Percentiles rank a stretch among this genome's conserved stretches.
Evolutionary conservation across 805 yeast genomes (phyloP).

Genomic region (Kodamaea lidongshanica): DNA sequence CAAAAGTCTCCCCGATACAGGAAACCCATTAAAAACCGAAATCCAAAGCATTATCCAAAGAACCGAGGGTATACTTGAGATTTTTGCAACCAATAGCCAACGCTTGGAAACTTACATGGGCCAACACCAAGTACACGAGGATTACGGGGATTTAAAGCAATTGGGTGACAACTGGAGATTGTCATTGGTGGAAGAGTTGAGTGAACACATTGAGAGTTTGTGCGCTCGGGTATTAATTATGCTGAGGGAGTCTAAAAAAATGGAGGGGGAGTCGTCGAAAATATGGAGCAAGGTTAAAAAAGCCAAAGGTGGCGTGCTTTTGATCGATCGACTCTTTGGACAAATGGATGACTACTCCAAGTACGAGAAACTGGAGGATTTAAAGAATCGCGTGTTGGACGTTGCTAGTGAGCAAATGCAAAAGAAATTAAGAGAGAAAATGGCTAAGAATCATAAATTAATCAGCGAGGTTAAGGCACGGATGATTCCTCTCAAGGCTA

Average conservation of each 20-base stretch:
- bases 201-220: neutral
- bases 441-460: slow-evolving; percentile 16
- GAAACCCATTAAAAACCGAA: neutral
- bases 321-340: slow-evolving; percentile 22
- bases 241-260: slow-evolving; percentile 3
- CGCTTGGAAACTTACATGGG: too few species aligned
- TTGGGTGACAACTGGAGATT: slow-evolving; percentile 14
- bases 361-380: slow-evolving; percentile 8
- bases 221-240: slow-evolving; percentile 1
- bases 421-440: slow-evolving; percentile 21
- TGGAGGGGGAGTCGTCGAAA: slow-evolving; percentile 6
- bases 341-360: slow-evolving; percentile 19
- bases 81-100: neutral
- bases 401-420: slow-evolving; percentile 22
- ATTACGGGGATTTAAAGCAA: too few species aligned
- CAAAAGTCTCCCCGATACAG: neutral
- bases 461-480: slow-evolving; percentile 19
- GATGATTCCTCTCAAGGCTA: slow-evolving; percentile 32
- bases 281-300: slow-evolving; percentile 12
- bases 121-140: too few species aligned
- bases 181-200: slow-evolving; percentile 12
- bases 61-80: neutral
- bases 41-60: neutral
- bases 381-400: slow-evolving; percentile 26
- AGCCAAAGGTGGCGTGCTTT: slow-evolving; percentile 13